Conservation (phyloP, 768 basidiomycete genomes). For the Kwoniella newhampshirensis region DNA sequence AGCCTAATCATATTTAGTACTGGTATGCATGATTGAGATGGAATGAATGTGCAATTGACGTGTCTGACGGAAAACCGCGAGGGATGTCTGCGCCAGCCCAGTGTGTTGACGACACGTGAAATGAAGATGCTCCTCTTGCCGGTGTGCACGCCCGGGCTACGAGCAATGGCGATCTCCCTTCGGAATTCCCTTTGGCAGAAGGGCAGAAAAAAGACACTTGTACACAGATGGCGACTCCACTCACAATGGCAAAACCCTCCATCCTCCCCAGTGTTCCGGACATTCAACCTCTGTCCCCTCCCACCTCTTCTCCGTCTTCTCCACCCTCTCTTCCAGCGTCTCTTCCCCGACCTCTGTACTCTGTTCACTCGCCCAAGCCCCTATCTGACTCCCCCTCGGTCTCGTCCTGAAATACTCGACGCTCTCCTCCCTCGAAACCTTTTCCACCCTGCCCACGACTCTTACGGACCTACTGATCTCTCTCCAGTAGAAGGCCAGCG, state of each 20-base stretch:
- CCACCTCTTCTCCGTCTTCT: constrained; percentile 64
- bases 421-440: constrained; percentile 68
- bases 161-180: no score
- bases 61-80: no score
- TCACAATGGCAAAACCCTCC: constrained; percentile 87
- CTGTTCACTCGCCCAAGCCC: constrained; percentile 93
- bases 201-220: background rate
- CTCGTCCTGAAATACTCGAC: constrained; percentile 78
- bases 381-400: constrained; percentile 78
- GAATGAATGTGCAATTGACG: no score
- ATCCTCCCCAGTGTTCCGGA: constrained; percentile 95
- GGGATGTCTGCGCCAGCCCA: no score
- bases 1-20: no score
- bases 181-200: constrained; percentile 1
- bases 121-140: no score
- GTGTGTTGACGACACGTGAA: no score
- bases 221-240: constrained; percentile 46
- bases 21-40: no score
- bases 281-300: constrained; percentile 63
- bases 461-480: constrained; percentile 78
- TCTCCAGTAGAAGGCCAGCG: constrained; percentile 87
- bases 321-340: constrained; percentile 64
- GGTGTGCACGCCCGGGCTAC: no score
- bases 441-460: constrained; percentile 81
- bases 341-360: constrained; percentile 73